A percentile compares a stretch with the other conserved stretches of the same genome.
phyloP scores from a whole-genome alignment of 2,329 filamentous ascomycete species.

The Aspergillus neotritici region DNA sequence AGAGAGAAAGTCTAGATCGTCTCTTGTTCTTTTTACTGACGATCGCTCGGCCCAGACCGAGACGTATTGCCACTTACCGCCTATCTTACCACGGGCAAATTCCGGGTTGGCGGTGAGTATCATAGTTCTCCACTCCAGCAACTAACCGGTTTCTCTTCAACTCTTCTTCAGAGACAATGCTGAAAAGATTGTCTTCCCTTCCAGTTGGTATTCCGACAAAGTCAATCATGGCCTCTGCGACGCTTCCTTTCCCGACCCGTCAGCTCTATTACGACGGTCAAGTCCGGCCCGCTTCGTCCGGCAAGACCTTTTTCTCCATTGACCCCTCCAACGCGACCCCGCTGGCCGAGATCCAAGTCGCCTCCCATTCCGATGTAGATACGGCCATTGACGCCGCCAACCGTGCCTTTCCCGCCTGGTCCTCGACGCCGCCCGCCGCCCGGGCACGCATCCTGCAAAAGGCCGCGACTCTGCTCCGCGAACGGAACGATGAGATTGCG shows the following conservation, averaged over 20 bases:
- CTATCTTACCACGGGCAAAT: no score
- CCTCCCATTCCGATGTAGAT: constrained; percentile 63
- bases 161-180: no score
- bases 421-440: constrained; percentile 64
- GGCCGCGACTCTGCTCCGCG: constrained; percentile 66
- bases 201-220: constrained; percentile 3
- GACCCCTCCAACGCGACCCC: constrained; percentile 66
- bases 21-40: no score
- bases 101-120: no score
- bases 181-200: constrained; percentile 8
- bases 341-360: constrained; percentile 66
- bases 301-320: constrained; percentile 63
- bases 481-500: constrained; percentile 74
- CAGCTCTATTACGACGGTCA: constrained; percentile 73
- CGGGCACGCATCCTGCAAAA: constrained; percentile 73
- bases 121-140: no score
- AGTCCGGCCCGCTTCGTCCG: constrained; percentile 55
- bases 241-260: constrained; percentile 44
- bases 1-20: no score
- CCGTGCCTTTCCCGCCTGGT: constrained; percentile 70
- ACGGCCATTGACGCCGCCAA: constrained; percentile 65
- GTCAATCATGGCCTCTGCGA: constrained; percentile 20
- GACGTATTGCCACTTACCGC: no score
- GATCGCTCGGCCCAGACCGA: no score
- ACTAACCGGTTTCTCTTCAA: no score